phyloP scores from a whole-genome alignment of 2,329 filamentous ascomycete species.

The Cryphonectria radicalis region DNA sequence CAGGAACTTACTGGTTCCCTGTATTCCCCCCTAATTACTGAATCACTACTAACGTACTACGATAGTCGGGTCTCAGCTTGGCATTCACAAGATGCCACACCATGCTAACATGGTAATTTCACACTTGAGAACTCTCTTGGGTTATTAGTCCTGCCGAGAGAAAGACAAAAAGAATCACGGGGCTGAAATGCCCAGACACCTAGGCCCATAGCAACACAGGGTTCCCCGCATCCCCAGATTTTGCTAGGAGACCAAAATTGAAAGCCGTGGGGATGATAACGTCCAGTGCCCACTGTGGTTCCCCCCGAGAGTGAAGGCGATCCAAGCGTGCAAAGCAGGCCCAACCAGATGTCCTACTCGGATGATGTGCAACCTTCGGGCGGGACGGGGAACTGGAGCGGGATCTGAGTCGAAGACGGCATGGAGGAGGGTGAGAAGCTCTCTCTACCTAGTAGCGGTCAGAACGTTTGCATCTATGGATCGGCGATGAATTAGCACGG shows the following conservation, averaged over 20 bases:
- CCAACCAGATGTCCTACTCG: background rate
- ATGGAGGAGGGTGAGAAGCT: background rate
- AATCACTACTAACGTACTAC: background rate
- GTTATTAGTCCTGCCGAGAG: background rate
- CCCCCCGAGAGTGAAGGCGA: background rate
- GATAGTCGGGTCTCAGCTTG: background rate
- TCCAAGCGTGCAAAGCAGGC: background rate
- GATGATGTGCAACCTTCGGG: background rate
- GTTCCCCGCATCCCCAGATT: conserved; percentile 9
- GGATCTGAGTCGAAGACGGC: background rate
- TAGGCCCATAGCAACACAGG: background rate
- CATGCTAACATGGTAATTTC: background rate
- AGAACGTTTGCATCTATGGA: background rate
- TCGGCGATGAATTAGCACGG: background rate
- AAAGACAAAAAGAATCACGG: background rate
- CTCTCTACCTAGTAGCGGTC: background rate
- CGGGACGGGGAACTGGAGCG: background rate
- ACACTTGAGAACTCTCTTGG: background rate
- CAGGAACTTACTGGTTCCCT: background rate
- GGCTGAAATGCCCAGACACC: background rate
- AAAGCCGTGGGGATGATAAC: background rate
- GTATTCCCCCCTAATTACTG: background rate
- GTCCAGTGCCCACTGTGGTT: background rate
- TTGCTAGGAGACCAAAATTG: background rate
- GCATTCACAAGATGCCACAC: background rate